Percentiles rank a stretch among this genome's conserved stretches.
Evolutionary conservation across 1,139 yeast genomes (phyloP).

Genomic region (Wickerhamomyces sp.): DNA sequence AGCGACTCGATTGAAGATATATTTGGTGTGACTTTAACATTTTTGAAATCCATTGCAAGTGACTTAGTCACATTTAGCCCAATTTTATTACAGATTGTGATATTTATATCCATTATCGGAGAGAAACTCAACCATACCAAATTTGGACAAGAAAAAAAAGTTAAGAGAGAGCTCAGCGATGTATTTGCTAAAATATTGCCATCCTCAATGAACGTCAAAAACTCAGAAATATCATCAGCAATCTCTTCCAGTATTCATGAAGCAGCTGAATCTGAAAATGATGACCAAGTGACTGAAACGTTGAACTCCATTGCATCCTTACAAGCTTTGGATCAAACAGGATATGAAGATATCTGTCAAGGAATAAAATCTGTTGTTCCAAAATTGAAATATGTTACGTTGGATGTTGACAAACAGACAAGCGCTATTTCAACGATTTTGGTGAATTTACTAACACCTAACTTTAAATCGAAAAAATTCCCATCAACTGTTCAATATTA

Average conservation of each 20-base stretch:
- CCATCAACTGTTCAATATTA: slow-evolving; percentile 30
- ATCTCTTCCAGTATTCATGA: slow-evolving; percentile 8
- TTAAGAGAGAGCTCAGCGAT: slow-evolving; percentile 65
- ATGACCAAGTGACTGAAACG: not conserved
- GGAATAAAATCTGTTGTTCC: slow-evolving; percentile 37
- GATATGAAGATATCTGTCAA: slow-evolving; percentile 35
- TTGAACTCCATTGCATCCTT: not conserved
- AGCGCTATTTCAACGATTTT: slow-evolving; percentile 42
- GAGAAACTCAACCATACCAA: slow-evolving; percentile 53
- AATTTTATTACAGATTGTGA: slow-evolving; percentile 49
- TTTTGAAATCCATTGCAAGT: slow-evolving; percentile 53
- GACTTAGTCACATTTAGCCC: slow-evolving; percentile 46
- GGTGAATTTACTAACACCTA: slow-evolving; percentile 40
- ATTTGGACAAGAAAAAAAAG: slow-evolving; percentile 56
- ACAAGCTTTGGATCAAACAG: not conserved
- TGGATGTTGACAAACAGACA: slow-evolving; percentile 50
- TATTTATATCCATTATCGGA: slow-evolving; percentile 47
- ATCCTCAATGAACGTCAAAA: slow-evolving; percentile 28
- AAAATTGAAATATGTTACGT: slow-evolving; percentile 38
- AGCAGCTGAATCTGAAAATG: slow-evolving; percentile 1
- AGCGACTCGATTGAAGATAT: slow-evolving; percentile 74
- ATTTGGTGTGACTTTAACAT: slow-evolving; percentile 53
- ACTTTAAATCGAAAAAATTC: slow-evolving; percentile 37
- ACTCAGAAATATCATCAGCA: slow-evolving; percentile 17
- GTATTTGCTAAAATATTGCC: slow-evolving; percentile 52